Conservation (phyloP, 768 basidiomycete species). For the Phylloporus sp. region DNA sequence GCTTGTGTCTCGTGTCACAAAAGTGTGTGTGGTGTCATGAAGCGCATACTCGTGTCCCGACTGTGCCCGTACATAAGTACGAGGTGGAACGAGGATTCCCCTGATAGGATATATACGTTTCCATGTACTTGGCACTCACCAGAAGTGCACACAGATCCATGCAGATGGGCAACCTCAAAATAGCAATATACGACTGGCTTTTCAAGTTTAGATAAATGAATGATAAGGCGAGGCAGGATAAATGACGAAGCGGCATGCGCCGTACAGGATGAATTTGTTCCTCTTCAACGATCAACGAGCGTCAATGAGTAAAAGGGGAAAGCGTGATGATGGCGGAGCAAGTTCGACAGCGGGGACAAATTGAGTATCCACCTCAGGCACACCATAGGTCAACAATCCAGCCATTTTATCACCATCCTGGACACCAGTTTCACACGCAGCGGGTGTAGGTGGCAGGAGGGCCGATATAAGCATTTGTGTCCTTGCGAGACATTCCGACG, state of each 20-base stretch:
- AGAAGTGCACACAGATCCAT: slow-evolving; percentile 12
- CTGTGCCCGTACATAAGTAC: slow-evolving; percentile 5
- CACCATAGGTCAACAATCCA: slow-evolving; percentile 51
- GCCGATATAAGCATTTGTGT: slow-evolving; percentile 61
- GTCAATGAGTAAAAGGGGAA: slow-evolving; percentile 69
- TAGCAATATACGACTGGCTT: slow-evolving; percentile 12
- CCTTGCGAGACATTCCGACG: slow-evolving; percentile 46
- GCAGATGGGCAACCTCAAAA: slow-evolving; percentile 12
- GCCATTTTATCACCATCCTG: slow-evolving; percentile 35
- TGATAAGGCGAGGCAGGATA: slow-evolving; percentile 17
- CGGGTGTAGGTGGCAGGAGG: slow-evolving; percentile 42
- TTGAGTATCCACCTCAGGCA: slow-evolving; percentile 48
- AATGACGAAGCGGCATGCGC: slow-evolving; percentile 13
- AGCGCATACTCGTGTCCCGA: slow-evolving; percentile 2
- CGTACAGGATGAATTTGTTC: slow-evolving; percentile 15
- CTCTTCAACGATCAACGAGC: slow-evolving; percentile 19
- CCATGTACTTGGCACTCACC: slow-evolving; percentile 6
- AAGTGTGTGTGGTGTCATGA: slow-evolving; percentile 4
- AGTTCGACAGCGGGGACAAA: slow-evolving; percentile 59
- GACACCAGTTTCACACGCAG: slow-evolving; percentile 13
- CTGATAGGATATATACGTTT: slow-evolving; percentile 25
- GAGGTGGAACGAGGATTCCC: slow-evolving; percentile 11
- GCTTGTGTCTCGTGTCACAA: slow-evolving; percentile 6
- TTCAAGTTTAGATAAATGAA: slow-evolving; percentile 32
- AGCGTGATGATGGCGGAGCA: slow-evolving; percentile 68